These are phyloP conservation scores for Amorphotheca resinae DNA, from an alignment of 495 filamentous ascomycete species.

Conservation along the genomic window DNA sequence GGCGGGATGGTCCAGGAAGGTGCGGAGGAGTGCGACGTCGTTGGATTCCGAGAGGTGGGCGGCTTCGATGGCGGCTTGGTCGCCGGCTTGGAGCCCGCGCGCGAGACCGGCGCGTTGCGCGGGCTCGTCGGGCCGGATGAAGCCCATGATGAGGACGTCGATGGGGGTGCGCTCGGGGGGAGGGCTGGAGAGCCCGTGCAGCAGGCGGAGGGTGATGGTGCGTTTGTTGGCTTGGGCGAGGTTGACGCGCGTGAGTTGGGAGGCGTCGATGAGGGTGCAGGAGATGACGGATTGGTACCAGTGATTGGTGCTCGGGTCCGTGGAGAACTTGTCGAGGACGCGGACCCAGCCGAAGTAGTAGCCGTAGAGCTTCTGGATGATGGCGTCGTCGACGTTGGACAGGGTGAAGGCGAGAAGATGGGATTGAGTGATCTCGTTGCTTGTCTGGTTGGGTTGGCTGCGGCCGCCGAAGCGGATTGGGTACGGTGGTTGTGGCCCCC, in stretches of 20 bases:
- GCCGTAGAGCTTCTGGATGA: constrained; percentile 38
- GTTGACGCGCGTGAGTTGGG: constrained; percentile 26
- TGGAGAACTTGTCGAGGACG: constrained; percentile 14
- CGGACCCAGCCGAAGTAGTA: constrained; percentile 53
- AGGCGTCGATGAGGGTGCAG: constrained; percentile 26
- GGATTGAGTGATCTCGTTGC: constrained; percentile 7
- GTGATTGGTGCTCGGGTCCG: constrained; percentile 15
- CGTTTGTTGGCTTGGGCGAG: constrained; percentile 24
- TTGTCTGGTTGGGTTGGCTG: constrained; percentile 26
- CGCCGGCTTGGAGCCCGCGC: constrained; percentile 22
- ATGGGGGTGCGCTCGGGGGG: constrained; percentile 29
- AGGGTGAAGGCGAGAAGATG: constrained; percentile 27
- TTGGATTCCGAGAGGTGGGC: constrained; percentile 30
- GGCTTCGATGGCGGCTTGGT: constrained; percentile 26
- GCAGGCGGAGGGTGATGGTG: constrained; percentile 28
- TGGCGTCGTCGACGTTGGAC: constrained; percentile 31
- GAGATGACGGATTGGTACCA: constrained; percentile 47
- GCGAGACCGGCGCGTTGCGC: constrained; percentile 6
- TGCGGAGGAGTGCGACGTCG: constrained; percentile 36
- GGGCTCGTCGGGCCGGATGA: constrained; percentile 26
- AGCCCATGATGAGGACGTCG: constrained; percentile 44
- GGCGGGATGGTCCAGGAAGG: constrained; percentile 38
- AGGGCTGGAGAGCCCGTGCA: constrained; percentile 27
- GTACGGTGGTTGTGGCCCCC: constrained; percentile 44
- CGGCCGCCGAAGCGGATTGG: constrained; percentile 42